Base-by-base conservation (phyloP, 2,329 filamentous ascomycete genomes). In the Sclerotinia subarctica region DNA sequence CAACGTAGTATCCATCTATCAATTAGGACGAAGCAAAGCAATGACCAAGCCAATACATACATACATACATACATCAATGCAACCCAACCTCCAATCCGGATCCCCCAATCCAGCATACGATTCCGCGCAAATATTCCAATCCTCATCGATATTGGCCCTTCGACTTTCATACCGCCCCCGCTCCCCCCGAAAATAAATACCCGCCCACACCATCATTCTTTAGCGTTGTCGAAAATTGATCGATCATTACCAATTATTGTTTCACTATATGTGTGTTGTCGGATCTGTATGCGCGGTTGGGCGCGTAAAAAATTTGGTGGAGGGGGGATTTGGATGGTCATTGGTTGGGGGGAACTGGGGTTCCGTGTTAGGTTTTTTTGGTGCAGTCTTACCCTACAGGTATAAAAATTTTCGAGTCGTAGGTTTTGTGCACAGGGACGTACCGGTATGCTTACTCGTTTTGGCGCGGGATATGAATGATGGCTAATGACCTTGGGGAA, bases 251-350 rank as follows among this genome's bases (percentile, higher is more conserved):
- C 13, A 56, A n/a, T 56, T 56, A 56, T 21, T n/a, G 53, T 56
- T 46, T 17, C 29, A 49, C 21, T 5, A 21, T 62, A 49, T 32
- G n/a, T 10, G 46, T 38, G 49, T 62, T 29, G 42, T n/a, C 21
- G 26, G 42, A 42, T 2, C 17, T 44, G 10, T 32, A 47, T 62
- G 29, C 26, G 58, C 58, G 46, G 58, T 35, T 56, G 58, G 58
- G 58, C 58, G 58, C 58, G 46, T 62, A 62, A 62, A 26, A 19
- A 24, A 24, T 35, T 35, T 49, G 26, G 7, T 56, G 53, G 42
- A 60, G 57, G 57, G 42, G 42, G 19, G 42, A 0, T 35, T 49
- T 19, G 4, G 11, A n/a, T 17, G 44, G 44, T 32, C 7, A 49
- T 62, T 62, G 58, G 58, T 29, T 49, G 44, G 19, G 4, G 29